These are phyloP conservation scores for Kokia cookei DNA, from an alignment of 441 rosid genomes.

Conservation along the genomic window DNA sequence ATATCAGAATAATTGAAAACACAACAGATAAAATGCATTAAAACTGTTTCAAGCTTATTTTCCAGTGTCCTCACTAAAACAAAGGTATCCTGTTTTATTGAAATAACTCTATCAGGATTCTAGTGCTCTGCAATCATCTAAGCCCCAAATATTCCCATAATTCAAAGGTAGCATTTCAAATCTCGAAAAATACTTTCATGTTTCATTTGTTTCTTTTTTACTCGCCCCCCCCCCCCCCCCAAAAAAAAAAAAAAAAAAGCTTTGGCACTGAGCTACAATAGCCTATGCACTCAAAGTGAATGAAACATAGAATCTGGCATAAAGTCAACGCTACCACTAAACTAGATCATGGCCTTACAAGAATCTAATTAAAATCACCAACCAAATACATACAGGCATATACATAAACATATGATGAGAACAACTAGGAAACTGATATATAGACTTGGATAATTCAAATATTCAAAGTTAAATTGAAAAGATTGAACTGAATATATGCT, in stretches of 20 bases:
- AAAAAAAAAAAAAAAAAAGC: background rate
- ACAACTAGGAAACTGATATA: background rate
- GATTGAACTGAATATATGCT: background rate
- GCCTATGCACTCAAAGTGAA: background rate
- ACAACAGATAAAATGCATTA: background rate
- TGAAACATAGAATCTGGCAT: background rate
- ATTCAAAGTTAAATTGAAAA: background rate
- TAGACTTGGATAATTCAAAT: background rate
- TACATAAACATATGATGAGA: background rate
- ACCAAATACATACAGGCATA: background rate
- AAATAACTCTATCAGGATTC: background rate
- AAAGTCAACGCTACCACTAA: background rate
- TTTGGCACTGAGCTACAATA: background rate
- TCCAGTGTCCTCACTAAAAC: background rate
- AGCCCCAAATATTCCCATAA: background rate
- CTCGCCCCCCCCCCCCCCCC: background rate
- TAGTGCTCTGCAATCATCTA: background rate
- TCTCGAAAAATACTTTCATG: background rate
- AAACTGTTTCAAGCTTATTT: background rate
- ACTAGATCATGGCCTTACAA: background rate
- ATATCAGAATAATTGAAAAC: background rate
- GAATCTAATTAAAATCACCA: background rate
- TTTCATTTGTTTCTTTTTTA: background rate
- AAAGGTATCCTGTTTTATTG: background rate
- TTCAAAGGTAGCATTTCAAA: background rate